Evolutionary conservation across 2,329 filamentous ascomycete genomes (phyloP), one percentile per base, ranked within the genome.

Genomic region (Fusarium redolens): DNA sequence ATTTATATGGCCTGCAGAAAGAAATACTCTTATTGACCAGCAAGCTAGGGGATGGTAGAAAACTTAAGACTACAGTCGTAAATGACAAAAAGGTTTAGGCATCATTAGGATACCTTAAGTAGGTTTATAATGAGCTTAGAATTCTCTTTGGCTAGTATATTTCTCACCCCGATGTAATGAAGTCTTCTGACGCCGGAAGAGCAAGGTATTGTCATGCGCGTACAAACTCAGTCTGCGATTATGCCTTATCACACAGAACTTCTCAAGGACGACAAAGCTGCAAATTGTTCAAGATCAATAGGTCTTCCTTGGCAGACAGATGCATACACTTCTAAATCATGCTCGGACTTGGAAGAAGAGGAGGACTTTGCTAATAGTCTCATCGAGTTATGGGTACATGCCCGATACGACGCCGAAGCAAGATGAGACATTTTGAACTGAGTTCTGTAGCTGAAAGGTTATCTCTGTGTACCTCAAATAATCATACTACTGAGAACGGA

Each of bases 381-480:
- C 18, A 11, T 30, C 5, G 4, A 13, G 9, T 11, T 15, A 28
- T 18, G 8, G 17, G 22, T 13, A 28, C 14, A 43, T 5, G 14
- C 4, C 12, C 18, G 4, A 20, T 5, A 7, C 17, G 7, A 28
- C 9, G 7, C 13, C 3, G 7, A 5, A 45, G 17, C 11, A 47
- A 20, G 44, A 28, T 14, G 22, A 13, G 44, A 20, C 12, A 20
- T 31, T 41, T n/a, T 6, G 20, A 31, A 20, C 20, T 50, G 45
- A 17, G 8, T 17, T 11, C 18, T 5, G 20, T 12, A 50, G n/a
- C 12, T 28, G 9, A 20, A 28, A 37, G 31, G 12, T 37, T 37
- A n/a, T 52, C 33, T 18, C 11, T 0, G 22, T 0, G 13, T 12
- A 4, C 3, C 13, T 4, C 37, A 7, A 12, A 7, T 15, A 37